A percentile compares a stretch with the other conserved stretches of the same genome.
Conservation (phyloP, 2,329 filamentous ascomycete species). For the Fusarium lateritium region DNA sequence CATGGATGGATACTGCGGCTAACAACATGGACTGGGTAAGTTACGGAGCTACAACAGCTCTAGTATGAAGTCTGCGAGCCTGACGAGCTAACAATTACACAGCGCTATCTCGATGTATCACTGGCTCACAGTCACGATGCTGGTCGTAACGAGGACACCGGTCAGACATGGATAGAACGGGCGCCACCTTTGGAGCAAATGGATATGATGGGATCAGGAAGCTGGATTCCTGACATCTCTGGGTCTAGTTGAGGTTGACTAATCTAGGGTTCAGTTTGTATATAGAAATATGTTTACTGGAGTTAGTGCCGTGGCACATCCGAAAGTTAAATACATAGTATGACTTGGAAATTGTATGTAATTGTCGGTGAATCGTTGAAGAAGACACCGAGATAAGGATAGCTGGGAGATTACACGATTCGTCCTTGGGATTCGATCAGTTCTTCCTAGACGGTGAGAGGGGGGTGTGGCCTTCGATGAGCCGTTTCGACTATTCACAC, state of each 20-base stretch:
- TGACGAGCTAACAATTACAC: constrained; percentile 20
- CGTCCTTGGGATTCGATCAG: constrained; percentile 15
- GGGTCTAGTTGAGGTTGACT: constrained; percentile 18
- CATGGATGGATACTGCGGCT: constrained; percentile 54
- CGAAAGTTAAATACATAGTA: constrained; percentile 9
- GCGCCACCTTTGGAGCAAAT: constrained; percentile 46
- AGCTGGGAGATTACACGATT: constrained; percentile 1
- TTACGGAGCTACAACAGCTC: constrained; percentile 13
- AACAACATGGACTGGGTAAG: constrained; percentile 59
- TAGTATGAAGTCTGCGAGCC: neutral
- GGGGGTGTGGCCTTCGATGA: constrained; percentile 39
- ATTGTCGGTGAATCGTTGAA: constrained; percentile 14
- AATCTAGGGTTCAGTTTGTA: neutral
- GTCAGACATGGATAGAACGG: constrained; percentile 52
- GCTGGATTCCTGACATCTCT: constrained; percentile 38
- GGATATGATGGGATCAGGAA: constrained; percentile 45
- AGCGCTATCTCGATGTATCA: constrained; percentile 55
- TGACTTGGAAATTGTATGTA: constrained; percentile 11
- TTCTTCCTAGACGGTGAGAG: constrained; percentile 15
- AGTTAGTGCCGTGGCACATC: constrained; percentile 10
- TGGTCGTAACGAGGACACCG: constrained; percentile 47
- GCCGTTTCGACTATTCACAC: constrained; percentile 18
- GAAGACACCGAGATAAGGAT: constrained; percentile 11
- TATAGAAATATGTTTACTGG: constrained; percentile 16
- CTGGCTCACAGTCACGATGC: constrained; percentile 52